Base-by-base conservation (phyloP, 495 filamentous ascomycete genomes). In the Podospora conica region DNA sequence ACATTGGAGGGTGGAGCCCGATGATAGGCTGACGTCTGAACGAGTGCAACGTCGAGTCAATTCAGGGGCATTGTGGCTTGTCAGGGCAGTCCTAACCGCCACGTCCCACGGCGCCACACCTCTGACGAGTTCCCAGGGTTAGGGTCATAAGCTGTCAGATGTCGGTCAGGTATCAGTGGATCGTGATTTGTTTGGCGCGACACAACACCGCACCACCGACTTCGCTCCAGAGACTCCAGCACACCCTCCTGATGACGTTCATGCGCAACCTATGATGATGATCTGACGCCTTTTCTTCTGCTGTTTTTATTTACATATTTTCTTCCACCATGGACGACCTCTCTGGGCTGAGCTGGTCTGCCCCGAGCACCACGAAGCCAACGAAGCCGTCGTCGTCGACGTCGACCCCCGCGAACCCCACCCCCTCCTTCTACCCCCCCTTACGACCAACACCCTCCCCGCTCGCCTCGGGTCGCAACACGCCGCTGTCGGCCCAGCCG, bases 391-490 rank as follows among this genome's bases (percentile, higher is more conserved):
- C 59, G 3, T 20, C 61, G 18, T 23, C 48, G 20, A 9, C 55
- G n/a, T 31, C 66, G 11, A 62, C 25, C 69, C 77, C 40, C 40
- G 40, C 83, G 74, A 85, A 80, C 70, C 80, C 78, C 61, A 69
- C 70, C 67, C 69, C 71, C 57, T 77, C 82, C 48, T 77, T 84
- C 54, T 91, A 88, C 70, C 84, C 87, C 40, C 77, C 80, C 55
- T 75, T 90, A 61, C 84, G 84, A 53, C 87, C 87, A 67, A 87
- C 79, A 3, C 84, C 89, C 11, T 83, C 88, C 15, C 82, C 80
- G 40, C 72, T 80, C 77, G 65, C 75, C 71, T 90, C 89, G 27
- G 88, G 89, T 62, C 84, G 84, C 68, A 88, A 88, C 20, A 92
- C 89, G 9, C 89, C 90, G 5, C 76, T 88, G 25, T 85, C 87